phyloP scores from a whole-genome alignment of 2,329 filamentous ascomycete genomes.

The Scleromitrula shiraiana region DNA sequence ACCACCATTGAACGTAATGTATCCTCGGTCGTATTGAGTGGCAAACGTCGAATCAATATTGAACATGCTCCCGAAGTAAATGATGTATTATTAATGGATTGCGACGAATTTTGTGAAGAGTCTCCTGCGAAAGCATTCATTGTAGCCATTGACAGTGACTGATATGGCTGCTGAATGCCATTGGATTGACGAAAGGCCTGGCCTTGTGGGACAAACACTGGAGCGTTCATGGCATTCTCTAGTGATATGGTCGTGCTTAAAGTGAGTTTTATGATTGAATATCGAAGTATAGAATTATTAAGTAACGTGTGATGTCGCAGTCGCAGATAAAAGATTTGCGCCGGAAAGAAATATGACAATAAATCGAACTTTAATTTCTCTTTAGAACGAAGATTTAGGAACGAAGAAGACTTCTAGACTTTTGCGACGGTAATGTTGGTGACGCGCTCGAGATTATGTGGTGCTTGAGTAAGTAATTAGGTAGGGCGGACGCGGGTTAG shows the following conservation, averaged over 20 bases:
- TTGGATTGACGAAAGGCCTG: conserved; percentile 27
- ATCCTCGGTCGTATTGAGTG: conserved; percentile 45
- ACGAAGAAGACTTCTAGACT: conserved; percentile 4
- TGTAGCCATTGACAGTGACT: conserved; percentile 27
- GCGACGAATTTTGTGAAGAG: conserved; percentile 15
- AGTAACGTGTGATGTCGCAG: conserved; percentile 9
- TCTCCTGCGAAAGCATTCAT: conserved; percentile 27
- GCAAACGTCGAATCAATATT: conserved; percentile 47
- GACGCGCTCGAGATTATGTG: conserved; percentile 9
- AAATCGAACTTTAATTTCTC: background rate
- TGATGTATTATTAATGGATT: conserved; percentile 15
- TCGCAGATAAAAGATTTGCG: conserved; percentile 7
- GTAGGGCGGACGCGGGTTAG: conserved; percentile 8
- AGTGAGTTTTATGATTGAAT: conserved; percentile 18
- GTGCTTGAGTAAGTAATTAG: conserved; percentile 1
- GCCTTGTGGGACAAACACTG: conserved; percentile 26
- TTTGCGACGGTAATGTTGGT: conserved; percentile 9
- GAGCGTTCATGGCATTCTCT: conserved; percentile 31
- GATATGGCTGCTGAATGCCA: conserved; percentile 24
- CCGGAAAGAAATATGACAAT: background rate
- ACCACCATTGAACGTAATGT: conserved; percentile 49
- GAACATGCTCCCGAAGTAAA: conserved; percentile 30
- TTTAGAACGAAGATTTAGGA: background rate
- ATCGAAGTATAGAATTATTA: conserved; percentile 8
- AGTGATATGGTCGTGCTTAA: conserved; percentile 18